phyloP scores from a whole-genome alignment of 1,139 yeast species.

The Candida sp. region DNA sequence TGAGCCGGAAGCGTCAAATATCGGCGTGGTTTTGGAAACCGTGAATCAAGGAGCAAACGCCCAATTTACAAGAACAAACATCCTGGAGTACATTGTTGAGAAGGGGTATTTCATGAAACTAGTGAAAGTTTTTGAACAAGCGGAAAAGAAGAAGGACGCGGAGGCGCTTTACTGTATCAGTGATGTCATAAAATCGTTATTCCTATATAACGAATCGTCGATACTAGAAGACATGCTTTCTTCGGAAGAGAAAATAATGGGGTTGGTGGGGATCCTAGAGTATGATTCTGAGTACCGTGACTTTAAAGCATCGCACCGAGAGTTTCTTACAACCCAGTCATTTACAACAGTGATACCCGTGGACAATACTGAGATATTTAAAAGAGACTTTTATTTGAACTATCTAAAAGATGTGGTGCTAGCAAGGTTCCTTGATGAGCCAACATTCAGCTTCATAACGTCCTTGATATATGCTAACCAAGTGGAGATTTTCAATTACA shows the following conservation, averaged over 20 bases:
- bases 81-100: constrained; percentile 54
- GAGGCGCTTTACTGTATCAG: constrained; percentile 66
- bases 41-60: constrained; percentile 63
- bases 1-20: constrained; percentile 50
- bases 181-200: constrained; percentile 70
- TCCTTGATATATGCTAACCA: constrained; percentile 74
- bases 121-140: constrained; percentile 52
- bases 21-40: constrained; percentile 54
- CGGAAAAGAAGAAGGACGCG: constrained; percentile 57
- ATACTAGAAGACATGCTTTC: constrained; percentile 70
- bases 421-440: constrained; percentile 83
- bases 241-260: constrained; percentile 59
- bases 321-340: constrained; percentile 58
- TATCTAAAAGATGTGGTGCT: constrained; percentile 87
- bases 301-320: constrained; percentile 79
- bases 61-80: constrained; percentile 54
- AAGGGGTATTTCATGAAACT: constrained; percentile 58
- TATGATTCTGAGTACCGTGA: constrained; percentile 89
- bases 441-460: constrained; percentile 65
- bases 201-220: constrained; percentile 72
- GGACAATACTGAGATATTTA: constrained; percentile 59
- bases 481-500: constrained; percentile 66
- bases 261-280: constrained; percentile 83
- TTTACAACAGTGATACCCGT: constrained; percentile 79
- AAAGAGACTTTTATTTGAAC: constrained; percentile 76